A percentile compares a stretch with the other conserved stretches of the same genome.
phyloP scores from a whole-genome alignment of 2,329 filamentous ascomycete genomes.

The Fusarium phyllophilum region DNA sequence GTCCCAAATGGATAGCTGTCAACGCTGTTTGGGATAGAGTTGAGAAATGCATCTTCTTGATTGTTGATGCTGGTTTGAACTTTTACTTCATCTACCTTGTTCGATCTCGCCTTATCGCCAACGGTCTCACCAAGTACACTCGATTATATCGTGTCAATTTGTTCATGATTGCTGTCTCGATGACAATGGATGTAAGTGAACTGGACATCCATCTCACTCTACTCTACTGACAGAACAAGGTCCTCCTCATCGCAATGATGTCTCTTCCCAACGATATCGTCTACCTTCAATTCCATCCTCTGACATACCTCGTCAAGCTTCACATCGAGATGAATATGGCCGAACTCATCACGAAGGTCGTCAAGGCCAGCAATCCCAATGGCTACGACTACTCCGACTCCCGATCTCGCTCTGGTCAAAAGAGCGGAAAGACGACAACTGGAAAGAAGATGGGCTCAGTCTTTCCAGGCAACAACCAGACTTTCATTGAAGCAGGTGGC shows the following conservation, averaged over 20 bases:
- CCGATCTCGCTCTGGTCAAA: constrained; percentile 29
- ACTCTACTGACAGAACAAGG: constrained; percentile 22
- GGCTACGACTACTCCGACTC: constrained; percentile 43
- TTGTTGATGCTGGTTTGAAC: constrained; percentile 62
- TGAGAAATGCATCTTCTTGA: constrained; percentile 62
- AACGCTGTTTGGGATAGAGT: constrained; percentile 64
- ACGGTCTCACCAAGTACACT: constrained; percentile 61
- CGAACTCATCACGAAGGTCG: constrained; percentile 58
- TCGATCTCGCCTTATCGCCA: constrained; percentile 56
- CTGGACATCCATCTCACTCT: rapidly evolving
- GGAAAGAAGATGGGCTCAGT: constrained; percentile 30
- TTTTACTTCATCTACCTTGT: constrained; percentile 62
- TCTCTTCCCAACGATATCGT: constrained; percentile 45
- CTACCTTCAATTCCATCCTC: constrained; percentile 60
- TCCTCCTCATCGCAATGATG: constrained; percentile 47
- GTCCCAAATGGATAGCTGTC: constrained; percentile 53
- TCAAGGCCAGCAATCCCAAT: constrained; percentile 41
- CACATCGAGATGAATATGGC: constrained; percentile 66
- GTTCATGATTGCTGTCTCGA: constrained; percentile 46
- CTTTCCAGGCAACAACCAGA: constrained; percentile 37
- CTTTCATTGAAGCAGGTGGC: constrained; percentile 33
- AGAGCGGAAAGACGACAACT: constrained; percentile 28
- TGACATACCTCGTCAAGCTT: constrained; percentile 63
- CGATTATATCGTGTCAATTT: constrained; percentile 53
- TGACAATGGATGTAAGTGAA: constrained; percentile 44